These are phyloP conservation scores for Amphichorda felina DNA, from an alignment of 2,329 filamentous ascomycete species.

Conservation along the genomic window DNA sequence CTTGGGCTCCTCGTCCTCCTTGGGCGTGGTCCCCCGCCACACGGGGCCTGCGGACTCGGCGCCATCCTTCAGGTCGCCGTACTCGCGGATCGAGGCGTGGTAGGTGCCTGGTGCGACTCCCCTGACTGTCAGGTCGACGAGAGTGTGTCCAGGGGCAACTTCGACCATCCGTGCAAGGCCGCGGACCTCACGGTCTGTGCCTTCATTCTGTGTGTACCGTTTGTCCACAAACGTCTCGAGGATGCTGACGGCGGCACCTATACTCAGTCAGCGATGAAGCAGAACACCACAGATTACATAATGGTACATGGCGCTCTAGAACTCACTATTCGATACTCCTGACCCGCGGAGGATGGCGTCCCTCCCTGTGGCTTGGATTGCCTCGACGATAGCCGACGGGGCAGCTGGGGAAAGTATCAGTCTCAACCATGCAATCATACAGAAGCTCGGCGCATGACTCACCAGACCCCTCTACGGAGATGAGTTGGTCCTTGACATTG, in stretches of 20 bases:
- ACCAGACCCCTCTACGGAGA: slow-evolving; percentile 77
- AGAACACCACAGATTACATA: neutral
- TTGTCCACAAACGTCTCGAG: slow-evolving; percentile 70
- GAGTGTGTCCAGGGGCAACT: slow-evolving; percentile 63
- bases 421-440: neutral
- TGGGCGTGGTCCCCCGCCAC: slow-evolving; percentile 37
- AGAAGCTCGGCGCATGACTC: slow-evolving; percentile 14
- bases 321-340: slow-evolving; percentile 71
- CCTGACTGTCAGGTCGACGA: slow-evolving; percentile 78
- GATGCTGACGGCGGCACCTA: slow-evolving; percentile 83
- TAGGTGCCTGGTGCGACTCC: slow-evolving; percentile 76
- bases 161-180: slow-evolving; percentile 92
- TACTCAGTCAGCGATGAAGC: neutral
- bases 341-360: slow-evolving; percentile 91
- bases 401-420: slow-evolving; percentile 41
- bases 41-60: slow-evolving; percentile 73
- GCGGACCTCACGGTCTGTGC: slow-evolving; percentile 49
- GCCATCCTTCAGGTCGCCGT: slow-evolving; percentile 76
- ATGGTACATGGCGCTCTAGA: neutral
- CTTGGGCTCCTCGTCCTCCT: slow-evolving; percentile 10
- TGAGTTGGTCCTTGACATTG: slow-evolving; percentile 70
- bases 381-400: slow-evolving; percentile 77
- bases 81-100: slow-evolving; percentile 72
- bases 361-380: slow-evolving; percentile 80
- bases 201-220: slow-evolving; percentile 28